A percentile compares a stretch with the other conserved stretches of the same genome.
phyloP scores from a whole-genome alignment of 441 rosid species.

The Euphorbia schlechtendalii region DNA sequence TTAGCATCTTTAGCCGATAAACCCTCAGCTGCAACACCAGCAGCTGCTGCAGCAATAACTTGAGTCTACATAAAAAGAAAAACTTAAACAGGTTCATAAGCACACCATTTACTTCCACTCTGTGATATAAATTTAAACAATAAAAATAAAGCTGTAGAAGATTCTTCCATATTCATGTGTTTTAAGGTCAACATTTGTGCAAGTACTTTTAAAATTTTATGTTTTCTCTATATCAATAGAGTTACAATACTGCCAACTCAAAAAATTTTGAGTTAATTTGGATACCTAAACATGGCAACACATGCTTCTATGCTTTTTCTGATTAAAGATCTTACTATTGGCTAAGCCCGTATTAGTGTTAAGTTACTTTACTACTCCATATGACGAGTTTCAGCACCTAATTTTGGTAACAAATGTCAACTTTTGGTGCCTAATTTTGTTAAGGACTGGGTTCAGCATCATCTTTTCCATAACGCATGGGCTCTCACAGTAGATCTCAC shows the following conservation, averaged over 20 bases:
- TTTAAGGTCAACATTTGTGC: background rate
- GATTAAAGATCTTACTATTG: background rate
- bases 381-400: background rate
- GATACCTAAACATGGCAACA: background rate
- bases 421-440: too few relatives aligned
- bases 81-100: slow-evolving; percentile 24
- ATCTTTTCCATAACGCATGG: background rate
- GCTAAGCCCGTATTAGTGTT: background rate
- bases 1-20: slow-evolving; percentile 84
- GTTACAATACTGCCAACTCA: too few relatives aligned
- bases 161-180: background rate
- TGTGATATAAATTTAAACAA: slow-evolving; percentile 15
- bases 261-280: background rate
- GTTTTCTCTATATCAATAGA: too few relatives aligned
- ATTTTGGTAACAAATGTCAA: too few relatives aligned
- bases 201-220: background rate
- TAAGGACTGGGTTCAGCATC: background rate
- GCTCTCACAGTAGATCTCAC: background rate
- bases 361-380: background rate
- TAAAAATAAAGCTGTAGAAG: slow-evolving; percentile 8
- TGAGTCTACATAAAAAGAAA: too few relatives aligned
- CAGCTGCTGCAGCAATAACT: slow-evolving; percentile 99
- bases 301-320: background rate
- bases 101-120: slow-evolving; percentile 9
- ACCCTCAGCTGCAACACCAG: slow-evolving; percentile 99